Conservation (phyloP, 176 grass and related monocot genomes). For the Oryza longistaminata region DNA sequence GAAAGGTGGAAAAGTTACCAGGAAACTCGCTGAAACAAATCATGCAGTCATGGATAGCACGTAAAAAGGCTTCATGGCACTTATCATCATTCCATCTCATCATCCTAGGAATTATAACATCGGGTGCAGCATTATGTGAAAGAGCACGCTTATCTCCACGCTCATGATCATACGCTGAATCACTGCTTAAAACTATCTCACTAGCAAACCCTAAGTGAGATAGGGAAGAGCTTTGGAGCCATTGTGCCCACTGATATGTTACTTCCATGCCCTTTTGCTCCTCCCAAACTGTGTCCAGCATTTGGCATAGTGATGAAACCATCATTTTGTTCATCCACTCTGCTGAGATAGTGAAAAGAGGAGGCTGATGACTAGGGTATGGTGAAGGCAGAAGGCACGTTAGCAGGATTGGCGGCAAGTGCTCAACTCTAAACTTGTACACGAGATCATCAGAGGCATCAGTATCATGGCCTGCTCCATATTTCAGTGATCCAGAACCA, state of each 20-base stretch:
- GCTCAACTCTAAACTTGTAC: constrained; percentile 63
- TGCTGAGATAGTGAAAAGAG: constrained; percentile 51
- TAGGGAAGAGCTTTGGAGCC: constrained; percentile 64
- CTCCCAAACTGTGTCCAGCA: constrained; percentile 60
- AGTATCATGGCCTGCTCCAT: constrained; percentile 27
- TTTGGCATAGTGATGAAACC: constrained; percentile 53
- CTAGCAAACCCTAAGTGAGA: constrained; percentile 57
- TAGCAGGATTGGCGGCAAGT: constrained; percentile 57
- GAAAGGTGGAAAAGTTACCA: constrained; percentile 41
- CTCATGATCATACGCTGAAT: constrained; percentile 27
- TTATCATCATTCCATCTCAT: constrained; percentile 59
- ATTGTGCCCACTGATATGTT: constrained; percentile 63
- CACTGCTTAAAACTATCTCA: constrained; percentile 53
- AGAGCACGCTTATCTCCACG: constrained; percentile 46
- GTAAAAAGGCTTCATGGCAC: constrained; percentile 62
- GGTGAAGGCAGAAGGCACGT: constrained; percentile 62
- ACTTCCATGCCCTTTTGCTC: constrained; percentile 59
- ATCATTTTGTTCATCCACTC: constrained; percentile 56
- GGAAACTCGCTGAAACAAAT: constrained; percentile 67
- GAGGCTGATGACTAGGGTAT: constrained; percentile 62
- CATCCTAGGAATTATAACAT: constrained; percentile 68
- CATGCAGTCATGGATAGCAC: constrained; percentile 60
- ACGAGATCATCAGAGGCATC: constrained; percentile 48
- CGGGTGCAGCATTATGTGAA: constrained; percentile 39
- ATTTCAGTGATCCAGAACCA: constrained; percentile 42